These are phyloP conservation scores for Piper longum DNA, from an alignment of 164 flowering plant species.

Conservation along the genomic window DNA sequence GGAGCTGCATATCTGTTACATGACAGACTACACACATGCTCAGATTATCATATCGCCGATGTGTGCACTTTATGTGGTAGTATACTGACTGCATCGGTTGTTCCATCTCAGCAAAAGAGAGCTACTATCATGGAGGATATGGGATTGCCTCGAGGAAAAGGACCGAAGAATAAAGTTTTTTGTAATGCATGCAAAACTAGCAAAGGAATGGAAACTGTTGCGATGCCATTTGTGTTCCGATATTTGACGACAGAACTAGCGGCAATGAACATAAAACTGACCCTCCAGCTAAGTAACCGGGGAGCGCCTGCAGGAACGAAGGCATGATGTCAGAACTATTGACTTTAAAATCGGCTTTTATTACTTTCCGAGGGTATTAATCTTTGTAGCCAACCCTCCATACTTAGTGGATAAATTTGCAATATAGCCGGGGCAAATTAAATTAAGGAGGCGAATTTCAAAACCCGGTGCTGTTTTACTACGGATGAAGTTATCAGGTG, in stretches of 20 bases:
- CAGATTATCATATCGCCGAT: conserved; percentile 86
- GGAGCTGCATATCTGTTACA: conserved; percentile 88
- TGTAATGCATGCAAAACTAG: conserved; percentile 67
- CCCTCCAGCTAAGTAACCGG: conserved; percentile 39
- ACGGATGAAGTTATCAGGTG: too few relatives aligned
- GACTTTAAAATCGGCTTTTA: neutral
- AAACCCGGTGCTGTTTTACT: too few relatives aligned
- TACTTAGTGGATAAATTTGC: too few relatives aligned
- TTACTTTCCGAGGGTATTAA: too few relatives aligned
- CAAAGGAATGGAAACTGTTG: conserved; percentile 89
- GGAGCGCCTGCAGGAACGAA: conserved; percentile 1
- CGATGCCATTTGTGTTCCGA: conserved; percentile 89
- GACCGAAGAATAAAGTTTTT: conserved; percentile 45
- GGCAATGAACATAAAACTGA: conserved; percentile 83
- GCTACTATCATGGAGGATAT: conserved; percentile 18
- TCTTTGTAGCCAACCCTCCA: too few relatives aligned
- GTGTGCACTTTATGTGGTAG: conserved; percentile 88
- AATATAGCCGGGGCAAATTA: too few relatives aligned
- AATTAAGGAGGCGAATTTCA: too few relatives aligned
- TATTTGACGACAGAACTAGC: conserved; percentile 87
- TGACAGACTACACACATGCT: conserved; percentile 85
- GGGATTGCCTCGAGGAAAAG: conserved; percentile 45
- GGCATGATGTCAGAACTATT: neutral
- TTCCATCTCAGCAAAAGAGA: conserved; percentile 38
- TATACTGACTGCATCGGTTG: conserved; percentile 46